phyloP scores from a whole-genome alignment of 2,329 filamentous ascomycete genomes.

The Incumbomyces lentus region DNA sequence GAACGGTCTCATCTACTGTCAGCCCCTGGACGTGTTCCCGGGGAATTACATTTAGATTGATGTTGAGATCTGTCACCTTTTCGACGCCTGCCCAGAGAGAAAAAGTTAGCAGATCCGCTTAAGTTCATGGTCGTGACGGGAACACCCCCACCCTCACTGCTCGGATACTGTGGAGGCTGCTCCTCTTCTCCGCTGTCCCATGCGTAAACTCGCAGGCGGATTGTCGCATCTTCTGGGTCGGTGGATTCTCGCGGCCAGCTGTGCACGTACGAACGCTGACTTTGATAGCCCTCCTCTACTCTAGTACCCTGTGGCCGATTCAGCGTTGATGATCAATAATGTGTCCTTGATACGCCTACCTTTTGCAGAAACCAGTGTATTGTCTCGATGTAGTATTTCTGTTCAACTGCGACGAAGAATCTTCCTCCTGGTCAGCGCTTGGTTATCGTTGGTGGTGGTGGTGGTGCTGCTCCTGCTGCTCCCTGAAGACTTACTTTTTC shows the following conservation, averaged over 20 bases:
- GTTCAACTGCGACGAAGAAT: constrained; percentile 10
- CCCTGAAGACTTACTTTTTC: constrained; percentile 14
- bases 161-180: not conserved
- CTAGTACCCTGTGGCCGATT: not conserved
- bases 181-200: constrained; percentile 1
- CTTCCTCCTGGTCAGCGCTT: constrained; percentile 10
- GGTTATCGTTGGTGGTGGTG: no score
- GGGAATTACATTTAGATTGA: constrained; percentile 13
- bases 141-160: not conserved
- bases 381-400: constrained; percentile 9
- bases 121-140: no score
- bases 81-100: constrained; percentile 19
- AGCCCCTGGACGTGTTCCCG: constrained; percentile 7
- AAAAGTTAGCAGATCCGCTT: no score
- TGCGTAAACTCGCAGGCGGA: not conserved
- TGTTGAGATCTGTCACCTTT: constrained; percentile 13
- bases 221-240: not conserved
- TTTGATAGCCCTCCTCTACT: not conserved
- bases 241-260: not conserved
- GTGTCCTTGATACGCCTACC: constrained; percentile 5
- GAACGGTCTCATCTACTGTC: constrained; percentile 8
- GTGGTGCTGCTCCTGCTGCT: no score
- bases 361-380: constrained; percentile 21
- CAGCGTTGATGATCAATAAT: not conserved
- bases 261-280: not conserved